Conservation (phyloP, 163 green algal genomes). For the Scenedesmus sp. region DNA sequence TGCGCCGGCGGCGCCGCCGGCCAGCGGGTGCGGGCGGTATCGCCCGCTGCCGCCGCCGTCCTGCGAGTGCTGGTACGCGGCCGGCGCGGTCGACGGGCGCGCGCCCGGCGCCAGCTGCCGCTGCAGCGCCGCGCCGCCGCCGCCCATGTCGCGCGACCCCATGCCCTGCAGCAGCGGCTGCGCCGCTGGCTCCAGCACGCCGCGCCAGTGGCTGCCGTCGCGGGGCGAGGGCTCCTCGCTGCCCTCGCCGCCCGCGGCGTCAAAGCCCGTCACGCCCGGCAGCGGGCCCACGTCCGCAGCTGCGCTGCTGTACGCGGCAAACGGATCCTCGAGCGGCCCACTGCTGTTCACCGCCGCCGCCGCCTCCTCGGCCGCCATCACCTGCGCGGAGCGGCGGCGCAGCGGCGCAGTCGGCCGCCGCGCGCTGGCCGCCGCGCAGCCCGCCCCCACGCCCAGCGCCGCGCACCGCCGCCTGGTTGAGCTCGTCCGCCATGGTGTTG, state of each 20-base stretch:
- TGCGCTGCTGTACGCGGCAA: conserved; percentile 2
- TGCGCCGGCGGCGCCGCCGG: neutral
- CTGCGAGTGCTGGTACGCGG: neutral
- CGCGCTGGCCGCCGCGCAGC: neutral
- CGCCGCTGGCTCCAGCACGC: conserved; percentile 19
- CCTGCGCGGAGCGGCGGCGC: neutral
- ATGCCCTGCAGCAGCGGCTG: no score
- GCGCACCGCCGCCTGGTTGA: conserved; percentile 56
- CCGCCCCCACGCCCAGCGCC: neutral
- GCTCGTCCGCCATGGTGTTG: conserved; percentile 58
- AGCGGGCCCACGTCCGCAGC: neutral
- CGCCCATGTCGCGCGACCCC: no score
- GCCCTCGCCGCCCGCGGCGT: neutral
- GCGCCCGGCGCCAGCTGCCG: no score
- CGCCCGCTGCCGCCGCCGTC: neutral
- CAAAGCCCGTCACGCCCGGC: neutral
- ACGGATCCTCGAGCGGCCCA: conserved; percentile 42
- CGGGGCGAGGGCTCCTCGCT: conserved; percentile 6
- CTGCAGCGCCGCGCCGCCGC: no score
- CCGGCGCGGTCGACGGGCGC: no score
- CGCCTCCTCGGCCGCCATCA: conserved; percentile 59
- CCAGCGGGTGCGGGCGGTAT: neutral
- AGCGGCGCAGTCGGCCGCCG: neutral
- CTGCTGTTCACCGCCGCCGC: conserved; percentile 58
- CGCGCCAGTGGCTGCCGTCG: conserved; percentile 34